A percentile compares a stretch with the other conserved stretches of the same genome.
These are phyloP conservation scores for Exophiala spinifera DNA, from an alignment of 2,329 filamentous ascomycete genomes.

Conservation along the genomic window DNA sequence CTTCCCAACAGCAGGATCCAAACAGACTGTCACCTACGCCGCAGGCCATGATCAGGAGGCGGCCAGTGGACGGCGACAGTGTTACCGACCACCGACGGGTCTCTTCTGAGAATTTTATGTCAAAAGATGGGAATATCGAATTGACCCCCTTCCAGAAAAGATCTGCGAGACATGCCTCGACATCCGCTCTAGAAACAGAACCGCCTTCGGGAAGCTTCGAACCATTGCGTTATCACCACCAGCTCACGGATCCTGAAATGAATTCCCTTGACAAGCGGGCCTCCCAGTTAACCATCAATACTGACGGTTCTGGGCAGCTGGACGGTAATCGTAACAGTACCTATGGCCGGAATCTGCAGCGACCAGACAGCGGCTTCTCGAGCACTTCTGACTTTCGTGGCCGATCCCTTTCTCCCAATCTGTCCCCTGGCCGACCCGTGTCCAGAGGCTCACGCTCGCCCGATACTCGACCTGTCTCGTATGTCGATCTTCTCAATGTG, in stretches of 20 bases:
- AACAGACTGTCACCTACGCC: constrained; percentile 22
- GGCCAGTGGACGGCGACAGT: constrained; percentile 14
- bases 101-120: constrained; percentile 17
- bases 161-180: constrained; percentile 30
- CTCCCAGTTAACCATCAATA: constrained; percentile 31
- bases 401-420: constrained; percentile 54
- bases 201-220: constrained; percentile 40
- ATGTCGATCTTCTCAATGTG: constrained; percentile 60
- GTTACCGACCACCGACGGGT: constrained; percentile 20
- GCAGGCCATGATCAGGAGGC: constrained; percentile 12
- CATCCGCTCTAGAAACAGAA: constrained; percentile 18
- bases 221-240: constrained; percentile 53
- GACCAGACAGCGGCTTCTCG: constrained; percentile 76
- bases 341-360: constrained; percentile 58
- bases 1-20: constrained; percentile 18
- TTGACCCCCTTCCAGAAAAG: constrained; percentile 20
- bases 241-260: constrained; percentile 38
- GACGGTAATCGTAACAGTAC: constrained; percentile 48
- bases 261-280: constrained; percentile 27
- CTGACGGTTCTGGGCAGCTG: constrained; percentile 43
- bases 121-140: constrained; percentile 8
- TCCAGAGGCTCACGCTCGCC: constrained; percentile 55
- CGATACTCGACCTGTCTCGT: constrained; percentile 57
- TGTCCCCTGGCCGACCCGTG: constrained; percentile 50
- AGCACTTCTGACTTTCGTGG: constrained; percentile 68